Conservation (phyloP, 306 rosid species). For the Dryas drummondii region DNA sequence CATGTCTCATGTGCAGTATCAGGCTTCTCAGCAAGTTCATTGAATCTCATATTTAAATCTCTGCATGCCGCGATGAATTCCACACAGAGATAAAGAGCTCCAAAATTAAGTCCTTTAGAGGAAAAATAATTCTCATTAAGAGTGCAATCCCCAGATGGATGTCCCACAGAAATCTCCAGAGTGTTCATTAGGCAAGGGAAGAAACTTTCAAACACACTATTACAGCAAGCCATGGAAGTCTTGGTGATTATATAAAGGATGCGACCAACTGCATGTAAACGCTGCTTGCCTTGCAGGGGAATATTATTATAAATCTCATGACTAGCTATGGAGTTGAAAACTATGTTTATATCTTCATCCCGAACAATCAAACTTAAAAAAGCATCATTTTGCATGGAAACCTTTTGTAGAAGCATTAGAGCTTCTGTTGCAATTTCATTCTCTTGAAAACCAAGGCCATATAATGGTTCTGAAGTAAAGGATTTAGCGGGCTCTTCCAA, state of each 20-base stretch:
- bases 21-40: conserved; percentile 31
- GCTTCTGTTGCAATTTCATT: conserved; percentile 70
- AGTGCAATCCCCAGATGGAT: conserved; percentile 28
- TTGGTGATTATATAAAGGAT: conserved; percentile 54
- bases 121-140: conserved; percentile 28
- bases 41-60: conserved; percentile 47
- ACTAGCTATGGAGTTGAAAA: conserved; percentile 51
- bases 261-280: conserved; percentile 67
- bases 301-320: conserved; percentile 46
- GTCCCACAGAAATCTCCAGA: conserved; percentile 42
- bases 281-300: conserved; percentile 61
- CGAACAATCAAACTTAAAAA: conserved; percentile 54
- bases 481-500: conserved; percentile 50
- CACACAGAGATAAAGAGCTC: conserved; percentile 76
- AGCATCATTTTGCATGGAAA: conserved; percentile 57
- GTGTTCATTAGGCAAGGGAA: conserved; percentile 54
- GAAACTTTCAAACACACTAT: conserved; percentile 55
- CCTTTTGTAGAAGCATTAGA: conserved; percentile 62
- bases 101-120: conserved; percentile 46
- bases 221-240: conserved; percentile 66
- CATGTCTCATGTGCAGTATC: conserved; percentile 41
- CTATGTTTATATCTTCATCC: conserved; percentile 64
- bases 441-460: conserved; percentile 60
- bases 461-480: conserved; percentile 36
- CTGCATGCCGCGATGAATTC: conserved; percentile 70